These are phyloP conservation scores for Ustilago cynodontis DNA, from an alignment of 1,284 basidiomycete genomes.

Conservation along the genomic window DNA sequence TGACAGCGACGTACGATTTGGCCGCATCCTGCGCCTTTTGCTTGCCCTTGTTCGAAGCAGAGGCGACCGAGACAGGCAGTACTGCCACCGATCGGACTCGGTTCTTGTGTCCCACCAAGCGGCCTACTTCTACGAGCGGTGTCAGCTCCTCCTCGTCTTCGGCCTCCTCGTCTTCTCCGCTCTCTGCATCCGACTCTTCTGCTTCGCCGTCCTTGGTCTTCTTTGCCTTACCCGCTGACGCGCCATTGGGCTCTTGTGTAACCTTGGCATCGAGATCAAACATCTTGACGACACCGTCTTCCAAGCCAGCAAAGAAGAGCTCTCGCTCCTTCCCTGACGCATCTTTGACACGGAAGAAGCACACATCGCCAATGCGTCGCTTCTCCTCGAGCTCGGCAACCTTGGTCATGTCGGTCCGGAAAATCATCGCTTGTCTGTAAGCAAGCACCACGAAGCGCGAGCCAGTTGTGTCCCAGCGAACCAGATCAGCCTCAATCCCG, in stretches of 20 bases:
- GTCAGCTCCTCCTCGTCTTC: constrained; percentile 38
- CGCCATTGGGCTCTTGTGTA: neutral
- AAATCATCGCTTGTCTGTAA: constrained; percentile 58
- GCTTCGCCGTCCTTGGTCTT: constrained; percentile 21
- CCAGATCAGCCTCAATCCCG: constrained; percentile 61
- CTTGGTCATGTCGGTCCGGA: constrained; percentile 62
- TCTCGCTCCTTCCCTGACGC: constrained; percentile 44
- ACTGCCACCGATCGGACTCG: constrained; percentile 56
- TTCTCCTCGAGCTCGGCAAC: constrained; percentile 58
- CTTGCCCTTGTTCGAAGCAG: constrained; percentile 18
- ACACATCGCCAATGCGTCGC: constrained; percentile 57
- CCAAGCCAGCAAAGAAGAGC: constrained; percentile 56
- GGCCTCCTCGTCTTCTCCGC: constrained; percentile 25
- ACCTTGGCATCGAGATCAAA: constrained; percentile 55
- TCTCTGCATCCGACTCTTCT: constrained; percentile 29
- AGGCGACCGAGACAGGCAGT: constrained; percentile 29
- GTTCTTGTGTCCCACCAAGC: constrained; percentile 64
- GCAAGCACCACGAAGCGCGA: constrained; percentile 59
- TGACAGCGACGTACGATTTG: constrained; percentile 45
- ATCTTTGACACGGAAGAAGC: constrained; percentile 49
- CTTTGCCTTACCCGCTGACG: constrained; percentile 10
- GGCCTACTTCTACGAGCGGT: constrained; percentile 54
- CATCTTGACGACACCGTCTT: constrained; percentile 53
- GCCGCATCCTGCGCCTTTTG: constrained; percentile 15
- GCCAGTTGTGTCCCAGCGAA: constrained; percentile 59